Percentiles rank a stretch among this genome's conserved stretches.
Conservation (phyloP, 805 yeast genomes). For the Spathaspora boniae region DNA sequence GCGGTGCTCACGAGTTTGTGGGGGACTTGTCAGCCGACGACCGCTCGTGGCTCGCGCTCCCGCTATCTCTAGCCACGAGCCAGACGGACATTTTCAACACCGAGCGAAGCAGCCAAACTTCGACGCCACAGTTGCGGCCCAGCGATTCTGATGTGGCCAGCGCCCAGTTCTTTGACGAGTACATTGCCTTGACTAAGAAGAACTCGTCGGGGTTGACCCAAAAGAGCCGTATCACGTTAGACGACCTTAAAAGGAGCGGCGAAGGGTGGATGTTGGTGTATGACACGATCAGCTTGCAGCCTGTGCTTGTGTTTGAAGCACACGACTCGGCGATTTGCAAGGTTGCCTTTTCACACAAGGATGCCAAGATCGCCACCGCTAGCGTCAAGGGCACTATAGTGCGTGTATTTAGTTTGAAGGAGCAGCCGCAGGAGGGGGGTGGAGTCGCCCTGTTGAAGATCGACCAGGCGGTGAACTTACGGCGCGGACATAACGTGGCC, state of each 20-base stretch:
- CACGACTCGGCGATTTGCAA: constrained; percentile 36
- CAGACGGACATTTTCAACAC: constrained; percentile 29
- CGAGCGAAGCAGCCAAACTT: constrained; percentile 11
- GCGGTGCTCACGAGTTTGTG: constrained; percentile 15
- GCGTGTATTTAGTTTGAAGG: constrained; percentile 26
- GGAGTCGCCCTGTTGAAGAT: too few relatives aligned
- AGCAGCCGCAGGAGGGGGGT: constrained; percentile 10
- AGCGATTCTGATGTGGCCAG: constrained; percentile 16
- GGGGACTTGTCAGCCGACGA: constrained; percentile 39
- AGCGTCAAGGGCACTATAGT: constrained; percentile 42
- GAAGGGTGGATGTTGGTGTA: constrained; percentile 40
- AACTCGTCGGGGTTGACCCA: constrained; percentile 2
- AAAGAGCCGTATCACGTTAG: constrained; percentile 17
- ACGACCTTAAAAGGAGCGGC: constrained; percentile 22
- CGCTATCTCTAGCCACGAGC: constrained; percentile 25
- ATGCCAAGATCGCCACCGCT: constrained; percentile 35
- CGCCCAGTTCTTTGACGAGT: constrained; percentile 14
- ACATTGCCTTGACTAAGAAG: constrained; percentile 26
- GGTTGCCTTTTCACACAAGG: constrained; percentile 25
- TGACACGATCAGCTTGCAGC: constrained; percentile 32
- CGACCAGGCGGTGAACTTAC: constrained; percentile 28
- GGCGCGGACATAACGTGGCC: constrained; percentile 40
- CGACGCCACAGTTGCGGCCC: constrained; percentile 12
- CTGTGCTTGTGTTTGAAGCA: constrained; percentile 35
- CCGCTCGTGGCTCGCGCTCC: constrained; percentile 31